A percentile compares a stretch with the other conserved stretches of the same genome.
Evolutionary conservation across 1,139 yeast species (phyloP).

Genomic region (Debaryomyces udenii): DNA sequence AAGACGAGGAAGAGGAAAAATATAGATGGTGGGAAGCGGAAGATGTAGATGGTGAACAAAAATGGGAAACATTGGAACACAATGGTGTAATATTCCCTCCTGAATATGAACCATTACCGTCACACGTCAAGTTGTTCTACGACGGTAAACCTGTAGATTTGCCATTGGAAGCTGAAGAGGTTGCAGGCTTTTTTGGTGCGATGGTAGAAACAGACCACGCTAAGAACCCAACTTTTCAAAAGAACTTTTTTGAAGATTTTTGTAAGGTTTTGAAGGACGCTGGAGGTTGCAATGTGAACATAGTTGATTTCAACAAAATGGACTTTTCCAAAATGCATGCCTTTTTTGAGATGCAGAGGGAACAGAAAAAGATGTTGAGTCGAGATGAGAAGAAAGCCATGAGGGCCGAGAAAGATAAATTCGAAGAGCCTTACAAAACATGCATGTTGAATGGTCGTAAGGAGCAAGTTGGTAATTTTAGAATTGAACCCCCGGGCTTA

Average conservation of each 20-base stretch:
- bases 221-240: slow-evolving; percentile 79
- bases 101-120: slow-evolving; percentile 82
- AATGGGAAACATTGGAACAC: slow-evolving; percentile 87
- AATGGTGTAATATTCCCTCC: slow-evolving; percentile 95
- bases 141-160: slow-evolving; percentile 73
- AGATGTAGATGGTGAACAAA: slow-evolving; percentile 69
- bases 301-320: slow-evolving; percentile 65
- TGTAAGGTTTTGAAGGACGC: slow-evolving; percentile 63
- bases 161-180: slow-evolving; percentile 89
- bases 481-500: slow-evolving; percentile 94
- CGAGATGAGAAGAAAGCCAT: slow-evolving; percentile 72
- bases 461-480: slow-evolving; percentile 91
- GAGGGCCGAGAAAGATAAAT: slow-evolving; percentile 70
- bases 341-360: slow-evolving; percentile 70
- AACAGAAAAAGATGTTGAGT: slow-evolving; percentile 69
- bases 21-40: slow-evolving; percentile 90
- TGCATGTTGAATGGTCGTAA: slow-evolving; percentile 85
- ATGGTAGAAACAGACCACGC: slow-evolving; percentile 89
- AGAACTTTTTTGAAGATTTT: slow-evolving; percentile 86
- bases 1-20: slow-evolving; percentile 58
- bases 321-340: slow-evolving; percentile 79
- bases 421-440: slow-evolving; percentile 80
- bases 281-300: slow-evolving; percentile 63
- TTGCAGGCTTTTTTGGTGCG: slow-evolving; percentile 93
- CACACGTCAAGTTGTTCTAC: slow-evolving; percentile 74